phyloP scores from a whole-genome alignment of 768 basidiomycete species.

The Fomitopsis pulvina region DNA sequence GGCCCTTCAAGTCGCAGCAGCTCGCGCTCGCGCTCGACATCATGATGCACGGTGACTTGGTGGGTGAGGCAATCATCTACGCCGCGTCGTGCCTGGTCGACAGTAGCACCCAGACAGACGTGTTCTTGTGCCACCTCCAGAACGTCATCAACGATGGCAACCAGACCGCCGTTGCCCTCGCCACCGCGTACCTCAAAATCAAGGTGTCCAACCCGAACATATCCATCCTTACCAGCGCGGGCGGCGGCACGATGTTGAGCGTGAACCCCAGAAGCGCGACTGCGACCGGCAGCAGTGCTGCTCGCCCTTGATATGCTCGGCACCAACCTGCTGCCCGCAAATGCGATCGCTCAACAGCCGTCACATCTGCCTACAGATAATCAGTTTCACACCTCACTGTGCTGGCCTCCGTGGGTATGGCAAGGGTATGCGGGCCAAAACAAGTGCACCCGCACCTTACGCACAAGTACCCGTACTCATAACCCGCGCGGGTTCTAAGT shows the following conservation, averaged over 20 bases:
- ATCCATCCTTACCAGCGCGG: conserved; percentile 5
- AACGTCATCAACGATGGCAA: conserved; percentile 45
- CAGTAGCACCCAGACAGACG: conserved; percentile 34
- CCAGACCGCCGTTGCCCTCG: conserved; percentile 34
- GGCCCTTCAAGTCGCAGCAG: conserved; percentile 44
- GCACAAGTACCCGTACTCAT: too few species aligned
- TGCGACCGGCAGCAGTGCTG: too few species aligned
- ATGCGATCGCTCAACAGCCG: too few species aligned
- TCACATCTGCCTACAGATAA: too few species aligned
- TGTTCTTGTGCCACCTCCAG: conserved; percentile 31
- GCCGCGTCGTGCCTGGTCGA: conserved; percentile 32
- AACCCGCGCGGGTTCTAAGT: too few species aligned
- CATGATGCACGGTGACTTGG: conserved; percentile 51
- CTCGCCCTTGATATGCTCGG: too few species aligned
- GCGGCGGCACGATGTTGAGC: conserved; percentile 1
- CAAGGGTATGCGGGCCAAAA: too few species aligned
- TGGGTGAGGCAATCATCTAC: conserved; percentile 42
- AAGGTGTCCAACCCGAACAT: conserved; percentile 39
- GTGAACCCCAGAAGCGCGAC: conserved; percentile 4
- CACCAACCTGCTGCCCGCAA: too few species aligned
- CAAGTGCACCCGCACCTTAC: too few species aligned
- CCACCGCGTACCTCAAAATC: conserved; percentile 56
- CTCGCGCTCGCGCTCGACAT: conserved; percentile 51
- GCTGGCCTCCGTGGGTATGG: too few species aligned
- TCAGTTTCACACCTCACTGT: too few species aligned